These are phyloP conservation scores for Collybiopsis luxurians DNA, from an alignment of 768 basidiomycete genomes.

Conservation along the genomic window DNA sequence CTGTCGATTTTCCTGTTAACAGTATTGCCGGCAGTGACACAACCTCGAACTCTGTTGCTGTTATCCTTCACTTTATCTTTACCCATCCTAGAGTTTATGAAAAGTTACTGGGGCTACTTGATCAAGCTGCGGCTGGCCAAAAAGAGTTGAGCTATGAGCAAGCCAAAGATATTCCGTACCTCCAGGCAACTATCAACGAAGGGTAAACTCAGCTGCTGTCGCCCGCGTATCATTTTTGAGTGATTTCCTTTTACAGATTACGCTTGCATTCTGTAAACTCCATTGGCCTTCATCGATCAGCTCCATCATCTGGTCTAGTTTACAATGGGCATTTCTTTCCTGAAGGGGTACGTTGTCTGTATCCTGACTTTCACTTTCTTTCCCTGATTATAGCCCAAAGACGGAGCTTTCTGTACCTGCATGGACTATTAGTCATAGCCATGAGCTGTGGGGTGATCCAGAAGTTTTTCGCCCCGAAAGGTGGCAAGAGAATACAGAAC, in stretches of 20 bases:
- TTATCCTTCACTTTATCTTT: slow-evolving; percentile 22
- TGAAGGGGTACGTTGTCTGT: slow-evolving; percentile 20
- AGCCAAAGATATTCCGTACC: slow-evolving; percentile 25
- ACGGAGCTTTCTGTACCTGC: slow-evolving; percentile 33
- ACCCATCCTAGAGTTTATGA: slow-evolving; percentile 21
- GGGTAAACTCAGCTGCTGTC: slow-evolving; percentile 30
- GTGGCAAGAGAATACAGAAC: slow-evolving; percentile 28
- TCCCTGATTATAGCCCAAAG: slow-evolving; percentile 11
- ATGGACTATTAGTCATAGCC: slow-evolving; percentile 30
- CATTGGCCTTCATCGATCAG: slow-evolving; percentile 17
- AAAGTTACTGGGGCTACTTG: slow-evolving; percentile 4
- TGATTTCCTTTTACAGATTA: no score
- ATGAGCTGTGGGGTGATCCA: slow-evolving; percentile 30
- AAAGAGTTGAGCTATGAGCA: slow-evolving; percentile 15
- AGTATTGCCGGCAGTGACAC: slow-evolving; percentile 35
- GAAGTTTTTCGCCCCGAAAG: slow-evolving; percentile 32
- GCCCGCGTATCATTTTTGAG: slow-evolving; percentile 20
- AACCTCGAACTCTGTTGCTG: slow-evolving; percentile 29
- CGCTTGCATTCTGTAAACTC: no score
- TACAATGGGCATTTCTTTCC: slow-evolving; percentile 25
- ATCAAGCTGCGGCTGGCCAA: slow-evolving; percentile 10
- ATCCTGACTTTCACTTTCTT: background rate
- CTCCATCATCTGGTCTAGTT: slow-evolving; percentile 23
- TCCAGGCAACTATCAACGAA: slow-evolving; percentile 25
- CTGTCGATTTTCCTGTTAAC: background rate